Conservation (phyloP, 176 grass and related monocot genomes). For the Pharus latifolius region DNA sequence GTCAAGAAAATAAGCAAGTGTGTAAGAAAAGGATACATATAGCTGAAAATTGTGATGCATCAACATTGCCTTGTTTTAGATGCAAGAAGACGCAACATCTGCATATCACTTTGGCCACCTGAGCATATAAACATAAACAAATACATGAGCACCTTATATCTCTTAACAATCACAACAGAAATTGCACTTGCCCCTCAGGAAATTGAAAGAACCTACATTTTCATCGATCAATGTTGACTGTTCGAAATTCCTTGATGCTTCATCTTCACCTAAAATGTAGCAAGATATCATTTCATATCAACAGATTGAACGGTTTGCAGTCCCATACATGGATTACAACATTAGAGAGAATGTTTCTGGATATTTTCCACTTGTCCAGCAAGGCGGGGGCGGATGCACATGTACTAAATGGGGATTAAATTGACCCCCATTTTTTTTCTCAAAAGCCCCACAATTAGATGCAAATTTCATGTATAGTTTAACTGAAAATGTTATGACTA, state of each 20-base stretch:
- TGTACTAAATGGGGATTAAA: too few relatives aligned
- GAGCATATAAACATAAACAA: conserved; percentile 2
- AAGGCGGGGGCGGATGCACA: too few relatives aligned
- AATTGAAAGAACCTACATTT: conserved; percentile 36
- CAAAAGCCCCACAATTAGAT: too few relatives aligned
- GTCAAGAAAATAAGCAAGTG: not conserved
- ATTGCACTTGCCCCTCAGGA: not conserved
- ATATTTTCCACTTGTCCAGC: too few relatives aligned
- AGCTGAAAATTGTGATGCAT: conserved; percentile 89
- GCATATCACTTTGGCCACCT: conserved; percentile 66
- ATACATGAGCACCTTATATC: not conserved
- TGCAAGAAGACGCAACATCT: conserved; percentile 72
- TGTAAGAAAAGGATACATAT: conserved; percentile 87
- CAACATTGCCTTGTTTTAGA: conserved; percentile 67
- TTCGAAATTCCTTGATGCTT: conserved; percentile 53
- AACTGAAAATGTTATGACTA: too few relatives aligned
- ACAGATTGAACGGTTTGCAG: not conserved
- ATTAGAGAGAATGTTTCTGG: not conserved
- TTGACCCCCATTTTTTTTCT: too few relatives aligned
- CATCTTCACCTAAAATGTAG: conserved; percentile 62
- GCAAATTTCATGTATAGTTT: too few relatives aligned
- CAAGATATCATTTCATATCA: conserved; percentile 4
- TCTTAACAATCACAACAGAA: not conserved
- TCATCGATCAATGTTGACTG: conserved; percentile 50
- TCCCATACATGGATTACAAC: not conserved